Evolutionary conservation across 176 grass and related monocot genomes (phyloP), one percentile per base, ranked within the genome.

Genomic region (Ensete glaucum): DNA sequence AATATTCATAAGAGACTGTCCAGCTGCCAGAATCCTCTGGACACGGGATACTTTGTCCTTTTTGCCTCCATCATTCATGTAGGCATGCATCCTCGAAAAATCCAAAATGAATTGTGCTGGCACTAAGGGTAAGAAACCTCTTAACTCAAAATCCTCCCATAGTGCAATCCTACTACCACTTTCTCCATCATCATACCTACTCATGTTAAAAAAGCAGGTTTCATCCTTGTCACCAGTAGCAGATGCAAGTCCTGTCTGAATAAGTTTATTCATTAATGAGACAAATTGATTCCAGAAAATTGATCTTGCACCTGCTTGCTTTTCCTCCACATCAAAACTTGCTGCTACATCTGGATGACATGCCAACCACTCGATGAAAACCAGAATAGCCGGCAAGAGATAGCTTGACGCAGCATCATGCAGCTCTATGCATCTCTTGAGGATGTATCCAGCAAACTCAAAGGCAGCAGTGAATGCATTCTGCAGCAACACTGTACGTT

Each of bases 271-370:
- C 87, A 92, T 77, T 73, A 97, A 85, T 52, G 70, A 78, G 27
- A 92, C 77, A 79, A 73, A 92, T 75, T 97, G 93, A 64, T 82
- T 92, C 93, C 93, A 97, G 57, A 97, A 97, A 77, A 97, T 90
- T n/a, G 67, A 85, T 81, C 90, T 82, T 29, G 90, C 90, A 85
- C 27, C 75, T 1, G 76, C 80, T 81, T 86, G 90, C 11, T 90
- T 90, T 85, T 97, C 93, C 13, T 92, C 90, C 83, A 85, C 54
- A 73, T 77, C 74, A 67, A 81, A 77, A 80, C 85, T 74, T 63
- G 82, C 62, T 74, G 85, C 81, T 62, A 88, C 78, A 73, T 97
- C 90, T 7, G 83, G 83, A 88, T 97, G 82, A 72, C 76, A 90
- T 14, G 93, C 93, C 64, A 97, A 67, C 93, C 93, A 97, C 80